phyloP scores from a whole-genome alignment of 2,329 filamentous ascomycete genomes.

The Epichloe brachyelytri region DNA sequence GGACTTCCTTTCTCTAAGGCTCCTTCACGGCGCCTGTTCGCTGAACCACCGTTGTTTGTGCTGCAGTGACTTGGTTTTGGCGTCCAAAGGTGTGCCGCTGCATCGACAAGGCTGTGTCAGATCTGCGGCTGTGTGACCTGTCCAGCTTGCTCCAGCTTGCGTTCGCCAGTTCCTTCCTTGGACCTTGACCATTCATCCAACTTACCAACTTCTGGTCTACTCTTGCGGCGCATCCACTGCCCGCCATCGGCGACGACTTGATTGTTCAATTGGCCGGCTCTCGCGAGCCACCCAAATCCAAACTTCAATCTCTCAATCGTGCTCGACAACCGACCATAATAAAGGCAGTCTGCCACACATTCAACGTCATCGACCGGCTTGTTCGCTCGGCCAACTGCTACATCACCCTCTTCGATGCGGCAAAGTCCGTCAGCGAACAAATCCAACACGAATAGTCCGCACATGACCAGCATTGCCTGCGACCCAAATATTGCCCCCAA shows the following conservation, averaged over 20 bases:
- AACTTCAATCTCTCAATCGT: too few species aligned
- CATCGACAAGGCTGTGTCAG: background rate
- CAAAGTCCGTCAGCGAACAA: background rate
- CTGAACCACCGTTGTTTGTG: background rate
- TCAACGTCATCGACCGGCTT: background rate
- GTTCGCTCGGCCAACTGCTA: background rate
- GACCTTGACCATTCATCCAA: background rate
- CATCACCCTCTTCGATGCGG: slow-evolving; percentile 1
- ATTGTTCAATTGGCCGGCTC: background rate
- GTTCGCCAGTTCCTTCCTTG: too few species aligned
- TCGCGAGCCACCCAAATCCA: background rate
- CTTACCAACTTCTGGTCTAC: background rate
- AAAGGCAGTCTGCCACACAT: too few species aligned
- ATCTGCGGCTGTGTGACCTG: background rate
- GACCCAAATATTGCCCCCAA: background rate
- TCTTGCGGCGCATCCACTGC: background rate
- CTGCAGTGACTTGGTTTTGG: background rate
- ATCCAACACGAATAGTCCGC: background rate
- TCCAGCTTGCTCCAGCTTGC: background rate
- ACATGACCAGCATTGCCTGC: background rate
- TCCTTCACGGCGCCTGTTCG: background rate
- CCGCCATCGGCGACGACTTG: background rate
- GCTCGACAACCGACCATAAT: too few species aligned
- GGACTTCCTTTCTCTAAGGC: background rate
- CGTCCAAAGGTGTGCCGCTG: background rate